Evolutionary conservation across 2,329 filamentous ascomycete species (phyloP).

Genomic region (Malbranchea cinnamomea): DNA sequence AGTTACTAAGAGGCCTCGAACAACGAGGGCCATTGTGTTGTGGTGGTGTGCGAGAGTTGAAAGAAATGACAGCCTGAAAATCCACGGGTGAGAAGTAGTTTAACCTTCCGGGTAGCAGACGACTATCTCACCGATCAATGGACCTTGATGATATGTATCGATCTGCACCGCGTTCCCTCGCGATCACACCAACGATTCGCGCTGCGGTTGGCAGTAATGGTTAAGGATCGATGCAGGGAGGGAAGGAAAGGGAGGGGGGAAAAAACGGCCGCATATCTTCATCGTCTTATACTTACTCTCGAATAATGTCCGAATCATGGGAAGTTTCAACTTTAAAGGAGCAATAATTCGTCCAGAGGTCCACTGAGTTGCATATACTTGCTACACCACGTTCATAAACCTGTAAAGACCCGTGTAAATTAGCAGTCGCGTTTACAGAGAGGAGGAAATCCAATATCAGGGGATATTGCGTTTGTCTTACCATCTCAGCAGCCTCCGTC

Average conservation of each 20-base stretch:
- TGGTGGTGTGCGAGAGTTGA: slow-evolving; percentile 21
- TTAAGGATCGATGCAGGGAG: too few species aligned
- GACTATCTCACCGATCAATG: slow-evolving; percentile 52
- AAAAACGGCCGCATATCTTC: slow-evolving; percentile 42
- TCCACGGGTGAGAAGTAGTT: slow-evolving; percentile 38
- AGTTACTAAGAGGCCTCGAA: too few species aligned
- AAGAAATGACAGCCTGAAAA: slow-evolving; percentile 35
- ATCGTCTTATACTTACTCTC: slow-evolving; percentile 99
- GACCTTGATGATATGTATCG: slow-evolving; percentile 24
- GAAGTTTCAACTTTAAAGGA: slow-evolving; percentile 95
- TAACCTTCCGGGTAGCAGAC: slow-evolving; percentile 34
- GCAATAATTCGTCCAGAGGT: slow-evolving; percentile 96
- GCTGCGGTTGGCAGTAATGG: slow-evolving; percentile 27
- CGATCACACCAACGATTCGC: slow-evolving; percentile 22
- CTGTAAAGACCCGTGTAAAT: slow-evolving; percentile 29
- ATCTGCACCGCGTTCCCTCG: slow-evolving; percentile 20
- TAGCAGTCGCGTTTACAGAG: neutral
- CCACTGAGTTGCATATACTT: slow-evolving; percentile 83
- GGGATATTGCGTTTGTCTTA: slow-evolving; percentile 27
- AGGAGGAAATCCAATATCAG: neutral
- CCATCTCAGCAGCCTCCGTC: slow-evolving; percentile 94
- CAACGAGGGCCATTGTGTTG: slow-evolving; percentile 12
- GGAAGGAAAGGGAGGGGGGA: slow-evolving; percentile 44
- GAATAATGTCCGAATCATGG: slow-evolving; percentile 83
- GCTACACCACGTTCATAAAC: slow-evolving; percentile 92